Percentiles rank a stretch among this genome's conserved stretches.
Conservation (phyloP, 2,329 filamentous ascomycete species). For the Aspergillus ibericus region DNA sequence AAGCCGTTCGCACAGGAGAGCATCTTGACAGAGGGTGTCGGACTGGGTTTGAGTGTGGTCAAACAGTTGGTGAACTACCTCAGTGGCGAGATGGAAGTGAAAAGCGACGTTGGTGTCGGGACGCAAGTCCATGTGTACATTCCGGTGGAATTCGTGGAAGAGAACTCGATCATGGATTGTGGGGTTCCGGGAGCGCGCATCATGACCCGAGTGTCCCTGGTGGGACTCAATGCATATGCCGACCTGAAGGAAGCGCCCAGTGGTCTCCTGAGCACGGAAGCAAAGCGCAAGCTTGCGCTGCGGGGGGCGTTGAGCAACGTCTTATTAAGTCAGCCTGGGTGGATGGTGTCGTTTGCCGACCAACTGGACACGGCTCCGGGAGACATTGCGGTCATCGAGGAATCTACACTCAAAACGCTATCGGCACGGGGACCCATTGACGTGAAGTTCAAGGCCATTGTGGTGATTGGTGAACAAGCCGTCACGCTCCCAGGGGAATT, state of each 20-base stretch:
- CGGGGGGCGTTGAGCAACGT: constrained; percentile 27
- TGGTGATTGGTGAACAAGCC: constrained; percentile 23
- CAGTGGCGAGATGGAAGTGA: constrained; percentile 57
- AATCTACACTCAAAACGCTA: constrained; percentile 22
- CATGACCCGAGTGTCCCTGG: constrained; percentile 24
- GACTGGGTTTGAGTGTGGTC: constrained; percentile 65
- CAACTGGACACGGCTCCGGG: constrained; percentile 21
- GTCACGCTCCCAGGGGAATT: constrained; percentile 3
- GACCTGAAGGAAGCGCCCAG: constrained; percentile 22
- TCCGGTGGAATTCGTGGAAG: constrained; percentile 19
- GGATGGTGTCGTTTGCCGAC: constrained; percentile 28
- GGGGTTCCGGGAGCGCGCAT: neutral
- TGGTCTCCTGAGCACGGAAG: constrained; percentile 25
- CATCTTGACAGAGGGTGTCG: constrained; percentile 58
- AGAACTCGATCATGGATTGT: neutral
- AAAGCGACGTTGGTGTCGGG: constrained; percentile 37
- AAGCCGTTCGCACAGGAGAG: constrained; percentile 65
- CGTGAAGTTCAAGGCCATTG: constrained; percentile 18
- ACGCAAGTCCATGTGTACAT: constrained; percentile 33
- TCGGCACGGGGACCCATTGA: constrained; percentile 9
- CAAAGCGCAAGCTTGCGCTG: constrained; percentile 31
- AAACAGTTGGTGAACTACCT: constrained; percentile 57
- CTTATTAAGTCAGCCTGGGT: constrained; percentile 23
- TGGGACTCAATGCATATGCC: constrained; percentile 29
- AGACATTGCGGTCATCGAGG: constrained; percentile 31